Conservation (phyloP, 495 filamentous ascomycete species). For the Clavariopsis aquatica region DNA sequence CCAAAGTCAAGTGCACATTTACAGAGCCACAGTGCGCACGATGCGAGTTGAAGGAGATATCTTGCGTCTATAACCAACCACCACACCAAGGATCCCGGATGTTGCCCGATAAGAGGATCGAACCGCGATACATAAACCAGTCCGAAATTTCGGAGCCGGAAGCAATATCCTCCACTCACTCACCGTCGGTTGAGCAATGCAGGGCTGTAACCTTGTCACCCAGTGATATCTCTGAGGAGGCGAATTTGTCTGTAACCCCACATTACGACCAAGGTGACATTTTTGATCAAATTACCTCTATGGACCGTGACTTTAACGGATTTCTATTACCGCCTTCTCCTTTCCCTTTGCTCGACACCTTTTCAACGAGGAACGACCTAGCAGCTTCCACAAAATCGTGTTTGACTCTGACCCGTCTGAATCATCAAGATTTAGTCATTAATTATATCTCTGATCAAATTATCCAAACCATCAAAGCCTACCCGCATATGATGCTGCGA, state of each 20-base stretch:
- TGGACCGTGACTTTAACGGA: no score
- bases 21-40: conserved; percentile 1
- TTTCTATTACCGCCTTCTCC: no score
- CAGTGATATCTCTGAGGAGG: not conserved
- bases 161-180: no score
- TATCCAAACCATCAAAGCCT: not conserved
- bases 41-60: not conserved
- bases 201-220: no score
- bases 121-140: not conserved
- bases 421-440: not conserved
- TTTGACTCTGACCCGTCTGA: not conserved
- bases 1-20: conserved; percentile 3
- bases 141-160: not conserved
- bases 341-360: not conserved
- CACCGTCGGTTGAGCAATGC: no score
- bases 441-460: not conserved
- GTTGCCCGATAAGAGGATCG: not conserved
- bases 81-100: not conserved
- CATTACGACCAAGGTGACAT: no score
- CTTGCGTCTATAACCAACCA: conserved; percentile 1
- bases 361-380: not conserved
- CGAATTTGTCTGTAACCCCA: no score
- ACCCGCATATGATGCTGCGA: not conserved
- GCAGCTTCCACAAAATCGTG: not conserved
- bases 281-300: no score